These are phyloP conservation scores for Fusarium torreyae DNA, from an alignment of 2,329 filamentous ascomycete species.

Conservation along the genomic window DNA sequence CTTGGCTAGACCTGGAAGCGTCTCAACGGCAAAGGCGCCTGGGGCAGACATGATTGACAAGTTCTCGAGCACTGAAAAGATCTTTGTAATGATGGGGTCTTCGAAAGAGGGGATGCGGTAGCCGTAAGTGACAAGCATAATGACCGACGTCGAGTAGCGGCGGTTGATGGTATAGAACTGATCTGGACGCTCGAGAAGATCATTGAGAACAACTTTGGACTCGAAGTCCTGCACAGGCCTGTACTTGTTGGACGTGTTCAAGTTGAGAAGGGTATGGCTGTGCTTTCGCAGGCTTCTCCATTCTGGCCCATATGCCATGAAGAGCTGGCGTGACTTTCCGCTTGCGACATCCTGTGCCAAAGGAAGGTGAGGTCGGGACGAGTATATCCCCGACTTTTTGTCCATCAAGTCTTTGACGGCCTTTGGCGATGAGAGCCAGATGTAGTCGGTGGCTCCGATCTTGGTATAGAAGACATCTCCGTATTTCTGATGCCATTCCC, in stretches of 20 bases:
- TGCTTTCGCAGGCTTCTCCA: constrained; percentile 31
- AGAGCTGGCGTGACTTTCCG: constrained; percentile 26
- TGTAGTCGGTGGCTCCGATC: constrained; percentile 31
- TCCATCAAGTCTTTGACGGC: constrained; percentile 37
- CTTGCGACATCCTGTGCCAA: constrained; percentile 26
- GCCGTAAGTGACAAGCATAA: constrained; percentile 42
- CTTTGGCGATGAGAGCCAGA: constrained; percentile 32
- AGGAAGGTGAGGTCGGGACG: constrained; percentile 24
- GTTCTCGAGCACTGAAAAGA: constrained; percentile 36
- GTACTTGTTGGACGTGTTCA: constrained; percentile 30
- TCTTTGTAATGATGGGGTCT: constrained; percentile 38
- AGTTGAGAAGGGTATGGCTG: constrained; percentile 31
- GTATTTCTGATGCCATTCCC: constrained; percentile 25
- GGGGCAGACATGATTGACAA: constrained; percentile 25
- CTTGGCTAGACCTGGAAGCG: constrained; percentile 9
- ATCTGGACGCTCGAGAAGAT: constrained; percentile 18
- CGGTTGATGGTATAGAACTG: constrained; percentile 42
- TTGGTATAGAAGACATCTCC: constrained; percentile 36
- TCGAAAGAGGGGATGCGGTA: constrained; percentile 37
- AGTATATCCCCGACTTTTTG: constrained; percentile 33
- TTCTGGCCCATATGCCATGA: constrained; percentile 30
- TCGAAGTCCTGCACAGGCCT: constrained; percentile 42
- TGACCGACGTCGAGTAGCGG: constrained; percentile 40
- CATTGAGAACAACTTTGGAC: constrained; percentile 31
- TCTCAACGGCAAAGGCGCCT: constrained; percentile 31